These are phyloP conservation scores for Quercus berberidifolia DNA, from an alignment of 306 rosid genomes.

Conservation along the genomic window DNA sequence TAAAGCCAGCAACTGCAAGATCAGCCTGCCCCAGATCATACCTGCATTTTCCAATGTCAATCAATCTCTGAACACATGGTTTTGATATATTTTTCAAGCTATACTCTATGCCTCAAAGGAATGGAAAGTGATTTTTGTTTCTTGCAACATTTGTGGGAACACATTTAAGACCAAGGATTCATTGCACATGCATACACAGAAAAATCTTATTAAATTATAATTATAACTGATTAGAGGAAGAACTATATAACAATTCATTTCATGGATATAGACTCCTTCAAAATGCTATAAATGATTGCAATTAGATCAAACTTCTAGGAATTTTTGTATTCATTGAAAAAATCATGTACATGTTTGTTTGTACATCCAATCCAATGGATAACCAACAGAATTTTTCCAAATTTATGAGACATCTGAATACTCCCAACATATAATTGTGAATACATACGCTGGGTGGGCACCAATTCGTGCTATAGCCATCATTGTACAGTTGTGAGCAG, in stretches of 20 bases:
- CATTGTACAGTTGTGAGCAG: conserved; percentile 98
- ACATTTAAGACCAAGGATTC: not conserved
- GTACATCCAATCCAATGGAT: not conserved
- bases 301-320: not conserved
- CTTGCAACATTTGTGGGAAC: not conserved
- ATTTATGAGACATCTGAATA: conserved; percentile 1
- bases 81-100: not conserved
- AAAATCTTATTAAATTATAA: not conserved
- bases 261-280: not conserved
- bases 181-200: conserved; percentile 1
- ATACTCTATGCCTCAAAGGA: not conserved
- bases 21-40: conserved; percentile 94
- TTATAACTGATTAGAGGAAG: too few species aligned
- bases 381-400: not conserved
- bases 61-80: conserved; percentile 18
- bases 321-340: too few species aligned
- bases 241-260: not conserved
- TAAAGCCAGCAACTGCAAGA: conserved; percentile 88
- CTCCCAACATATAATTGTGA: conserved; percentile 1
- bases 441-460: conserved; percentile 81
- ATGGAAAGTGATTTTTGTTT: not conserved
- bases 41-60: conserved; percentile 42
- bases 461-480: conserved; percentile 95
- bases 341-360: not conserved
- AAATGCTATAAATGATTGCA: not conserved